These are phyloP conservation scores for Begonia loranthoides DNA, from an alignment of 306 rosid genomes.

Conservation along the genomic window DNA sequence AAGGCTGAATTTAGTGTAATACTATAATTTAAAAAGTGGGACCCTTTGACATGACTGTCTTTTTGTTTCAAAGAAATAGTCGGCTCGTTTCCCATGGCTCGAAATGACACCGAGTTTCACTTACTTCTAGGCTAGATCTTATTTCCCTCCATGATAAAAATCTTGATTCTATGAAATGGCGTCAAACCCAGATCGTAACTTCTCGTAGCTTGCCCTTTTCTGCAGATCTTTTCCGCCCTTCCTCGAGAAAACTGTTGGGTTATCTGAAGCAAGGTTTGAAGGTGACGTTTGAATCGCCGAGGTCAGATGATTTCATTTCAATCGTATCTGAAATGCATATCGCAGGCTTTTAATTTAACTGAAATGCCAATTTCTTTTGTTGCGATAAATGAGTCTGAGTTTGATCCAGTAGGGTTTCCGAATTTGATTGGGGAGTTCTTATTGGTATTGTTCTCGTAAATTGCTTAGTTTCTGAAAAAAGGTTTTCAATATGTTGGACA, in stretches of 20 bases:
- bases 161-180: conserved; percentile 3
- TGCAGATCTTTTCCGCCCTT: conserved; percentile 12
- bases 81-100: too few species aligned
- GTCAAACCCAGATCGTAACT: conserved; percentile 10
- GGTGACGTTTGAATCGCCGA: conserved; percentile 2
- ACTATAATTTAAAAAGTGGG: too few species aligned
- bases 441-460: too few species aligned
- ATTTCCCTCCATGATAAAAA: too few species aligned
- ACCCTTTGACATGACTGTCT: too few species aligned
- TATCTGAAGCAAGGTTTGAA: conserved; percentile 6
- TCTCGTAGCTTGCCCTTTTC: conserved; percentile 2
- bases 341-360: conserved; percentile 1
- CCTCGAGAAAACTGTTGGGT: conserved; percentile 13
- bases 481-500: too few species aligned
- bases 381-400: conserved; percentile 1
- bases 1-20: too few species aligned
- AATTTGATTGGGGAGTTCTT: too few species aligned
- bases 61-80: too few species aligned
- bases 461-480: too few species aligned
- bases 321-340: conserved; percentile 20
- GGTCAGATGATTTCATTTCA: conserved; percentile 12
- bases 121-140: too few species aligned
- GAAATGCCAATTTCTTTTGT: neutral
- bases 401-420: neutral
- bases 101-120: too few species aligned